phyloP scores from a whole-genome alignment of 2,329 filamentous ascomycete species.

The Cladophialophora immunda region DNA sequence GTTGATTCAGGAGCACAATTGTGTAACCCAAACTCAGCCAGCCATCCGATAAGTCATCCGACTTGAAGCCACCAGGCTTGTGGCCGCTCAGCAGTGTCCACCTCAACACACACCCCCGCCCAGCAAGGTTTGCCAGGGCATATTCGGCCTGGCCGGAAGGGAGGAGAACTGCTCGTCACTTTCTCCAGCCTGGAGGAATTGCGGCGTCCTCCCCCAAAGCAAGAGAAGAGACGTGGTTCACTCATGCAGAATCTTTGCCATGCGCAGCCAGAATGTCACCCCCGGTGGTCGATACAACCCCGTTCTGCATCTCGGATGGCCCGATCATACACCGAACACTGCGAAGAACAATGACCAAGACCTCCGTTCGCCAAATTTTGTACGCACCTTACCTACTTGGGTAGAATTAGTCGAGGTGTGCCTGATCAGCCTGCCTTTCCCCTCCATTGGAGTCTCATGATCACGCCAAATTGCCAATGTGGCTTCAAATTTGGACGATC shows the following conservation, averaged over 20 bases:
- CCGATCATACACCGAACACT: slow-evolving; percentile 4
- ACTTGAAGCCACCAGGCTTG: slow-evolving; percentile 15
- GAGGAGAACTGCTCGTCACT: background rate
- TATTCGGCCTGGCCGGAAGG: background rate
- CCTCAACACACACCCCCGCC: background rate
- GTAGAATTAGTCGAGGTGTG: slow-evolving; percentile 12
- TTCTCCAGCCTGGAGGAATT: background rate
- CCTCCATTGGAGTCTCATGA: slow-evolving; percentile 13
- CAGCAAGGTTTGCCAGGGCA: background rate
- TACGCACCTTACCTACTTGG: slow-evolving; percentile 8
- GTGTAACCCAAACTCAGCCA: slow-evolving; percentile 23
- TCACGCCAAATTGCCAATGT: slow-evolving; percentile 19
- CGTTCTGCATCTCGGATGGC: slow-evolving; percentile 8
- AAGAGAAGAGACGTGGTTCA: background rate
- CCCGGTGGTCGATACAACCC: background rate
- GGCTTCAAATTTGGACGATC: background rate
- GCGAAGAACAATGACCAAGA: slow-evolving; percentile 1
- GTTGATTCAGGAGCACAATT: slow-evolving; percentile 7
- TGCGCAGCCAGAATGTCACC: background rate
- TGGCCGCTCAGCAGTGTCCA: slow-evolving; percentile 20
- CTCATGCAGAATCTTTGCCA: background rate
- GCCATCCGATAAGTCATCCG: background rate
- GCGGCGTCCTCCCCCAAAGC: background rate
- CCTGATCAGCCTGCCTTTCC: slow-evolving; percentile 3
- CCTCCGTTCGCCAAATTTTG: background rate